Percentiles rank a stretch among this genome's conserved stretches.
Conservation (phyloP, 2,329 filamentous ascomycete species). For the Aspergillus sp. region DNA sequence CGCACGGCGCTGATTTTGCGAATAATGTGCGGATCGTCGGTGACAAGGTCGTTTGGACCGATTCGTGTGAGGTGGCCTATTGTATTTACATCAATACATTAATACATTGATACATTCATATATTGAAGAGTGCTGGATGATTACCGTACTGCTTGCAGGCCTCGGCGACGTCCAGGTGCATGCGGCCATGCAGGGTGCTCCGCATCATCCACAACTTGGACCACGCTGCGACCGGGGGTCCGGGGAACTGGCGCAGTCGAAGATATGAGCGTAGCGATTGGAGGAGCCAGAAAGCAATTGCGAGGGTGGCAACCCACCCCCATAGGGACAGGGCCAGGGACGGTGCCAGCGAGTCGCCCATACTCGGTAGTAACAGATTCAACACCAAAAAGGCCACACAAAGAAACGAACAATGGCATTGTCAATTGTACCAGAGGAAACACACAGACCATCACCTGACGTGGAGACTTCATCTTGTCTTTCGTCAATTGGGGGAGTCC, state of each 20-base stretch:
- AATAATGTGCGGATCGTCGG: constrained; percentile 1
- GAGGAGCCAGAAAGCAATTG: not conserved
- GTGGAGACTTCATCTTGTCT: not conserved
- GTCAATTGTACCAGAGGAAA: not conserved
- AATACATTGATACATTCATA: too few relatives aligned
- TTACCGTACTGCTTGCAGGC: not conserved
- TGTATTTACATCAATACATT: too few relatives aligned
- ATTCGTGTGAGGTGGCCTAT: not conserved
- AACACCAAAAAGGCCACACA: not conserved
- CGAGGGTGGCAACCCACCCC: not conserved
- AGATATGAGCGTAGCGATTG: not conserved
- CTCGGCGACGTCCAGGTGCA: not conserved
- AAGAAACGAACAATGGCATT: not conserved
- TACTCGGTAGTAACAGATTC: not conserved
- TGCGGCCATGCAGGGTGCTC: not conserved
- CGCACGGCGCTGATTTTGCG: not conserved
- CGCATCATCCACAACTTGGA: not conserved
- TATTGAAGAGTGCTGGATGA: too few relatives aligned
- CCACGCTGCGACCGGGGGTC: not conserved
- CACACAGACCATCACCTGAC: not conserved
- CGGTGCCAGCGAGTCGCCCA: too few relatives aligned
- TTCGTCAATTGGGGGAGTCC: not conserved
- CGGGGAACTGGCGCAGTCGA: not conserved
- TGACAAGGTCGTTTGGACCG: not conserved
- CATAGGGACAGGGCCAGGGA: not conserved